phyloP scores from a whole-genome alignment of 2,329 filamentous ascomycete genomes.

The Diaporthe destruens region DNA sequence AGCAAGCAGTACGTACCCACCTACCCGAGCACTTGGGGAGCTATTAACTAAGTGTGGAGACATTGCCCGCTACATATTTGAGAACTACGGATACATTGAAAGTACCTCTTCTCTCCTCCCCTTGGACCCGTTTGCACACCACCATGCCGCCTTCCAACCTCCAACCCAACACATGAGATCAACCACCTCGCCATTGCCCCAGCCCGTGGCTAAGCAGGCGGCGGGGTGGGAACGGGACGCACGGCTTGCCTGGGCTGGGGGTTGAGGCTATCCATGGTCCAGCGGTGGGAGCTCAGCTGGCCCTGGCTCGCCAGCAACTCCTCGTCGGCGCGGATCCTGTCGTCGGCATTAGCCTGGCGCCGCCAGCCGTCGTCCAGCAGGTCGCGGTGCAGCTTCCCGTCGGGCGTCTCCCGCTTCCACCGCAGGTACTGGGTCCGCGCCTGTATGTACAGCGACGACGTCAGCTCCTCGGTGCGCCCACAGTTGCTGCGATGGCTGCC shows the following conservation, averaged over 20 bases:
- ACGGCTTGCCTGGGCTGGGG: constrained; percentile 4
- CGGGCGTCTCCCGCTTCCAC: constrained; percentile 20
- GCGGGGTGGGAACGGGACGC: neutral
- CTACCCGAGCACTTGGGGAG: neutral
- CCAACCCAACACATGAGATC: neutral
- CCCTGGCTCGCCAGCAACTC: constrained; percentile 41
- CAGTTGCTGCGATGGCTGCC: constrained; percentile 22
- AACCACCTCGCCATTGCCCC: neutral
- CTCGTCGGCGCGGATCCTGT: constrained; percentile 8
- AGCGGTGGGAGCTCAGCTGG: constrained; percentile 17
- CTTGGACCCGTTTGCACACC: neutral
- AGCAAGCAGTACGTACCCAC: neutral
- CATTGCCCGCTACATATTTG: neutral
- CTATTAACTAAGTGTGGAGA: neutral
- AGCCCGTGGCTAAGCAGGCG: neutral
- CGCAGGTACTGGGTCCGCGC: constrained; percentile 18
- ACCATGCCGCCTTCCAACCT: too few species aligned
- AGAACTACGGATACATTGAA: too few species aligned
- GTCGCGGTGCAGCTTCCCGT: constrained; percentile 36
- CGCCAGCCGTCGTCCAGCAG: constrained; percentile 35
- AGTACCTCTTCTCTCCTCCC: neutral
- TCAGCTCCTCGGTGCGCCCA: neutral
- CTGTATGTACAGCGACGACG: neutral
- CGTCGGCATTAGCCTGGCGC: constrained; percentile 32
- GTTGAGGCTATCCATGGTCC: neutral